phyloP scores from a whole-genome alignment of 805 yeast species.

The Ogataea dorogensis region DNA sequence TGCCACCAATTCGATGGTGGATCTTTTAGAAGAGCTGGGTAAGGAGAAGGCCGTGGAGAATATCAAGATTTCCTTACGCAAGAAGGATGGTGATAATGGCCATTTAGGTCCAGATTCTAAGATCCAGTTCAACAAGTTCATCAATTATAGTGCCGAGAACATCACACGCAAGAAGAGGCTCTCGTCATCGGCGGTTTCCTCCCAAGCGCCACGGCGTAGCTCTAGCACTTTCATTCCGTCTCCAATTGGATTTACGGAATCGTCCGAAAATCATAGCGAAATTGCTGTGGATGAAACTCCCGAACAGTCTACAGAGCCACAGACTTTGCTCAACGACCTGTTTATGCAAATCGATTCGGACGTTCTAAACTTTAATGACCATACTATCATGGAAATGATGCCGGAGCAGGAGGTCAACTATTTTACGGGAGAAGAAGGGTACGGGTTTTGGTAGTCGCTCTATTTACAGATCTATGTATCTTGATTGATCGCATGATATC shows the following conservation, averaged over 20 bases:
- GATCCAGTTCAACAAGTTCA: constrained; percentile 30
- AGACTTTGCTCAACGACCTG: constrained; percentile 28
- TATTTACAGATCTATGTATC: constrained; percentile 12
- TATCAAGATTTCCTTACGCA: constrained; percentile 27
- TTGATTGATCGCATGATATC: constrained; percentile 77
- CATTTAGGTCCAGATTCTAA: constrained; percentile 28
- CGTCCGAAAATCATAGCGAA: background rate
- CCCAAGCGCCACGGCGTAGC: constrained; percentile 5
- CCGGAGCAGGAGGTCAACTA: constrained; percentile 14
- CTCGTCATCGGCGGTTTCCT: background rate
- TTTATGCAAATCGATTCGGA: constrained; percentile 34
- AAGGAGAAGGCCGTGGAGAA: constrained; percentile 45
- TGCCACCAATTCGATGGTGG: constrained; percentile 55
- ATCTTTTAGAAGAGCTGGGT: constrained; percentile 52
- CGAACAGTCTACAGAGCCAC: constrained; percentile 20
- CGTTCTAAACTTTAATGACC: constrained; percentile 26
- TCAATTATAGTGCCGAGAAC: constrained; percentile 26
- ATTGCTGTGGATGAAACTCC: constrained; percentile 3
- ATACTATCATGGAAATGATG: constrained; percentile 17
- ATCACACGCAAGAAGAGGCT: constrained; percentile 12
- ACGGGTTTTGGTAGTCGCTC: constrained; percentile 29
- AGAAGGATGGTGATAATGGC: constrained; percentile 29
- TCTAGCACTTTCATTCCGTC: constrained; percentile 28
- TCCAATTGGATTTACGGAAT: constrained; percentile 31
- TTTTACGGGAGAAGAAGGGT: constrained; percentile 28